A percentile compares a stretch with the other conserved stretches of the same genome.
Conservation (phyloP, 306 rosid species). For the Trifolium pratense region DNA sequence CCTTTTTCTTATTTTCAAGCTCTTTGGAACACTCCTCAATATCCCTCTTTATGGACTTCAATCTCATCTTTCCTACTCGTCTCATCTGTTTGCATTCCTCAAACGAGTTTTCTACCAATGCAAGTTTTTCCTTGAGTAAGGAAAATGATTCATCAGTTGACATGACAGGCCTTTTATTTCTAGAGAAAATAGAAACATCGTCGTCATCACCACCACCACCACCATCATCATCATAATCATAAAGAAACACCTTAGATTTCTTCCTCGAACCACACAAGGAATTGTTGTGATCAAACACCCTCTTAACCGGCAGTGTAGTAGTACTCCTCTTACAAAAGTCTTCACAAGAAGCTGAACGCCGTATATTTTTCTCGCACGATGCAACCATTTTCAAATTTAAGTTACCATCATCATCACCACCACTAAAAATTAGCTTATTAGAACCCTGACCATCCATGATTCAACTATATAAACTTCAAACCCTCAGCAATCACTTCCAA, state of each 20-base stretch:
- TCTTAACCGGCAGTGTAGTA: constrained; percentile 21
- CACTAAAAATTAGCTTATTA: constrained; percentile 13
- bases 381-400: neutral
- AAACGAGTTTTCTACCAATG: constrained; percentile 18
- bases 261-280: neutral
- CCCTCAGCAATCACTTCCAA: neutral
- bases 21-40: constrained; percentile 42
- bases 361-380: neutral
- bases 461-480: neutral
- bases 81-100: constrained; percentile 23
- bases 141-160: constrained; percentile 4
- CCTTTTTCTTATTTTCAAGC: constrained; percentile 44
- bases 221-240: constrained; percentile 12
- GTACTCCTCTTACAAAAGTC: neutral
- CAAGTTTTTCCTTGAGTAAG: constrained; percentile 27
- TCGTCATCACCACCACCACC: neutral
- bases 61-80: constrained; percentile 31
- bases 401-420: constrained; percentile 1
- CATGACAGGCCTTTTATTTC: neutral
- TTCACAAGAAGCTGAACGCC: neutral
- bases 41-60: constrained; percentile 35
- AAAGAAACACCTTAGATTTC: constrained; percentile 7
- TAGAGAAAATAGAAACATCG: constrained; percentile 12
- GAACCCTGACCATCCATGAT: constrained; percentile 24
- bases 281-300: neutral